Conservation (phyloP, 129 eudicot genomes). For the Flaveria robusta region DNA sequence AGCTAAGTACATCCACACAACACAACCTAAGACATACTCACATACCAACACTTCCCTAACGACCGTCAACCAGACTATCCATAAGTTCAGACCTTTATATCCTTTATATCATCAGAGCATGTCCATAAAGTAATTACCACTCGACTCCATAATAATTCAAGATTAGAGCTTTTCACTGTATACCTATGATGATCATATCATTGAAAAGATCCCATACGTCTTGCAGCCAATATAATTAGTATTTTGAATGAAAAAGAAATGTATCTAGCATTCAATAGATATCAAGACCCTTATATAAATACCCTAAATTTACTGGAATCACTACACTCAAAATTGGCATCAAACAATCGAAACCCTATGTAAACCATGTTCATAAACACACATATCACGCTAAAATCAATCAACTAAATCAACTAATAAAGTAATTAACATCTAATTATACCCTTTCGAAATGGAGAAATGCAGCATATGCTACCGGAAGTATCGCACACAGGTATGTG, state of each 20-base stretch:
- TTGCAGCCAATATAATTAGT: background rate
- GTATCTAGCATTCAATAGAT: background rate
- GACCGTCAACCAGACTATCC: no score
- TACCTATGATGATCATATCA: background rate
- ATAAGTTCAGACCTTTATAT: no score
- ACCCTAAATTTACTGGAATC: background rate
- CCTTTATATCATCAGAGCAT: no score
- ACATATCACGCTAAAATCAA: background rate
- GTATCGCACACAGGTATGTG: slow-evolving; percentile 18
- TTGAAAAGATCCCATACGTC: background rate
- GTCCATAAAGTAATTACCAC: no score
- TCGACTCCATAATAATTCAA: no score
- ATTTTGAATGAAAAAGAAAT: background rate
- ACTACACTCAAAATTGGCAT: background rate
- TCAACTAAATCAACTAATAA: background rate
- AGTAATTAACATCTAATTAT: background rate
- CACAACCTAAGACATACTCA: no score
- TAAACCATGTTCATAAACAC: background rate
- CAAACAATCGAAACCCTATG: background rate
- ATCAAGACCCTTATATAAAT: background rate
- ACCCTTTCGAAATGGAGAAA: slow-evolving; percentile 40
- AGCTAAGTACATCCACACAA: no score
- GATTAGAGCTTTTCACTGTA: no score
- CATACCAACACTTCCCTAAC: no score
- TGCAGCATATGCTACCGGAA: slow-evolving; percentile 26